Percentiles rank a stretch among this genome's conserved stretches.
Evolutionary conservation across 192 early-diverging fungal genomes (phyloP).

Genomic region (Endogone sp.): DNA sequence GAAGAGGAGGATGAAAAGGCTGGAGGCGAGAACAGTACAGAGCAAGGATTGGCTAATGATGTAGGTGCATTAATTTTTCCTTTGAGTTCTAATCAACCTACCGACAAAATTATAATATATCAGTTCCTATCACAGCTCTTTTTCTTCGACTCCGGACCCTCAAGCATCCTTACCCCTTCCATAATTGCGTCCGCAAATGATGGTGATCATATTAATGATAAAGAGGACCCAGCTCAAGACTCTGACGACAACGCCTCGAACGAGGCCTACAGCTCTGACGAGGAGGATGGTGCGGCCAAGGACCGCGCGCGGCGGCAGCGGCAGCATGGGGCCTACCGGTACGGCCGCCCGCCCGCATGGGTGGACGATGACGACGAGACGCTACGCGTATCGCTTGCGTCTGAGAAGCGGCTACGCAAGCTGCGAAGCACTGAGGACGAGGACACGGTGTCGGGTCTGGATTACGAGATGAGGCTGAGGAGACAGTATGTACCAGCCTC

Average conservation of each 20-base stretch:
- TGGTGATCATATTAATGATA: slow-evolving; percentile 20
- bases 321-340: slow-evolving; percentile 8
- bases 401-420: slow-evolving; percentile 65
- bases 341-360: slow-evolving; percentile 59
- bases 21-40: slow-evolving; percentile 11
- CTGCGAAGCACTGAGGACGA: slow-evolving; percentile 74
- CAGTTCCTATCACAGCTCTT: slow-evolving; percentile 21
- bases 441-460: slow-evolving; percentile 64
- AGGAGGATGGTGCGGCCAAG: slow-evolving; percentile 14
- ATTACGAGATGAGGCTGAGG: slow-evolving; percentile 82
- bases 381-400: slow-evolving; percentile 65
- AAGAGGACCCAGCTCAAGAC: slow-evolving; percentile 11
- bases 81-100: too few species aligned
- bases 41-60: too few species aligned
- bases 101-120: too few species aligned
- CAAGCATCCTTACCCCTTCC: slow-evolving; percentile 5
- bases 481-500: slow-evolving; percentile 59
- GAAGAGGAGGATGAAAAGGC: slow-evolving; percentile 10
- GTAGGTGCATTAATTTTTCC: too few species aligned
- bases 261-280: slow-evolving; percentile 19
- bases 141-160: slow-evolving; percentile 30
- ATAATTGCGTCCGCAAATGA: slow-evolving; percentile 7
- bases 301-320: slow-evolving; percentile 6
- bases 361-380: slow-evolving; percentile 74
- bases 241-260: slow-evolving; percentile 30